Evolutionary conservation across 2,329 filamentous ascomycete species (phyloP).

Genomic region (Neonectria magnoliae): DNA sequence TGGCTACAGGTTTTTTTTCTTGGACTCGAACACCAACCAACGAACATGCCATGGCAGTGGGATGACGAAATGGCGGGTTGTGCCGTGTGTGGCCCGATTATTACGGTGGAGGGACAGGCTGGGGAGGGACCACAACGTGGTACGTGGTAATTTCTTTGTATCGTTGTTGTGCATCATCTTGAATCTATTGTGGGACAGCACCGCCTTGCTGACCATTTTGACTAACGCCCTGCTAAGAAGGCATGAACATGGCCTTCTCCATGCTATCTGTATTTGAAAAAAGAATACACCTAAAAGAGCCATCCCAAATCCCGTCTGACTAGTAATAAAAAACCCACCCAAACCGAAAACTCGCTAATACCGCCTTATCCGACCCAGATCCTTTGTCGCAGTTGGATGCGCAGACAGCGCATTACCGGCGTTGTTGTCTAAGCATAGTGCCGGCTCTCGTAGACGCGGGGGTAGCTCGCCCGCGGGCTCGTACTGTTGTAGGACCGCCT

Average conservation of each 20-base stretch:
- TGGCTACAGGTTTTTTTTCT: slow-evolving; percentile 13
- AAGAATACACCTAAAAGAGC: neutral
- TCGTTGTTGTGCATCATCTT: neutral
- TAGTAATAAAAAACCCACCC: neutral
- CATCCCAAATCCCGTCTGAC: neutral
- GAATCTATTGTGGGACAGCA: neutral
- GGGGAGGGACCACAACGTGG: neutral
- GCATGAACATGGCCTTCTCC: neutral
- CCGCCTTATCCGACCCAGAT: neutral
- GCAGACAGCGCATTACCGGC: neutral
- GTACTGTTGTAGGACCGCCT: slow-evolving; percentile 49
- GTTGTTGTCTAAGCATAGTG: slow-evolving; percentile 25
- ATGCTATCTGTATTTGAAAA: neutral
- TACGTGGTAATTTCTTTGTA: neutral
- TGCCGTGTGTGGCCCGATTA: neutral
- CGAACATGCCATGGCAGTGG: slow-evolving; percentile 6
- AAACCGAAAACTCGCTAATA: neutral
- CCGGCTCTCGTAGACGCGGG: slow-evolving; percentile 53
- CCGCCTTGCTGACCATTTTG: neutral
- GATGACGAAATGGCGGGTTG: slow-evolving; percentile 21
- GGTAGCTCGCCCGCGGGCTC: slow-evolving; percentile 55
- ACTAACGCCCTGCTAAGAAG: slow-evolving; percentile 14
- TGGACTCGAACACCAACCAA: slow-evolving; percentile 7
- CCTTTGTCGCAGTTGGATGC: neutral
- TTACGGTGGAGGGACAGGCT: neutral